A percentile compares a stretch with the other conserved stretches of the same genome.
Evolutionary conservation across 2,329 filamentous ascomycete species (phyloP).

Genomic region (Calonectria leucothoes): DNA sequence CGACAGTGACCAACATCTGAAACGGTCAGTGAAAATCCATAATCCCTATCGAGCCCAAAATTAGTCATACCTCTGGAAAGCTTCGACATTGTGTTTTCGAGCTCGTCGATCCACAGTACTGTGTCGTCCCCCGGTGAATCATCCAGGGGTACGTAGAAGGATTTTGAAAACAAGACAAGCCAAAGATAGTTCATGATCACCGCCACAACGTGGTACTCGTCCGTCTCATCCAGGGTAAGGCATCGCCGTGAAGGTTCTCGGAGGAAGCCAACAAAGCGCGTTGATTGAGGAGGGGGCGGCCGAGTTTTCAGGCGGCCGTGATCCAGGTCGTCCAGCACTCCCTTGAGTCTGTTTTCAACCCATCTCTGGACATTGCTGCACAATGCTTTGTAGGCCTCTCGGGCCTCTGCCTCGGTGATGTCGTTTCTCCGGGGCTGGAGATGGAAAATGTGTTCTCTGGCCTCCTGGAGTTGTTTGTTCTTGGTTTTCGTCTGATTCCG

Average conservation of each 20-base stretch:
- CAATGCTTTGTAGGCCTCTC: conserved; percentile 47
- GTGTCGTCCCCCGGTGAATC: conserved; percentile 45
- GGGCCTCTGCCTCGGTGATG: conserved; percentile 50
- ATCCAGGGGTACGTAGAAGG: conserved; percentile 52
- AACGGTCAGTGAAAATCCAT: background rate
- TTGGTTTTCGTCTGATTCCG: conserved; percentile 41
- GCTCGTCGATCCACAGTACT: conserved; percentile 47
- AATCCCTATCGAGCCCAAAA: background rate
- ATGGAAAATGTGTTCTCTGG: conserved; percentile 47
- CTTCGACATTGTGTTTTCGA: conserved; percentile 48
- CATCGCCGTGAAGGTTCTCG: conserved; percentile 49
- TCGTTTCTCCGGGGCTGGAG: conserved; percentile 48
- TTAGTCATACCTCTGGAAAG: conserved; percentile 47
- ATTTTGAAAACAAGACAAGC: conserved; percentile 48
- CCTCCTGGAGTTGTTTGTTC: conserved; percentile 44
- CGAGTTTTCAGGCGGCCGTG: conserved; percentile 39
- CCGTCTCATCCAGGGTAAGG: conserved; percentile 44
- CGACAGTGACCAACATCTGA: conserved; percentile 49
- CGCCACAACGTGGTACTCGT: conserved; percentile 50
- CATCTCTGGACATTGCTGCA: conserved; percentile 50
- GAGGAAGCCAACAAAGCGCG: conserved; percentile 47
- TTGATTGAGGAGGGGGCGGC: conserved; percentile 40
- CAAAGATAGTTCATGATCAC: conserved; percentile 53
- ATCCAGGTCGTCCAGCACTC: conserved; percentile 47
- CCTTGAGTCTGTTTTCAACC: conserved; percentile 49